phyloP scores from a whole-genome alignment of 75 land plant species.

The Selaginella moellendorffii region DNA sequence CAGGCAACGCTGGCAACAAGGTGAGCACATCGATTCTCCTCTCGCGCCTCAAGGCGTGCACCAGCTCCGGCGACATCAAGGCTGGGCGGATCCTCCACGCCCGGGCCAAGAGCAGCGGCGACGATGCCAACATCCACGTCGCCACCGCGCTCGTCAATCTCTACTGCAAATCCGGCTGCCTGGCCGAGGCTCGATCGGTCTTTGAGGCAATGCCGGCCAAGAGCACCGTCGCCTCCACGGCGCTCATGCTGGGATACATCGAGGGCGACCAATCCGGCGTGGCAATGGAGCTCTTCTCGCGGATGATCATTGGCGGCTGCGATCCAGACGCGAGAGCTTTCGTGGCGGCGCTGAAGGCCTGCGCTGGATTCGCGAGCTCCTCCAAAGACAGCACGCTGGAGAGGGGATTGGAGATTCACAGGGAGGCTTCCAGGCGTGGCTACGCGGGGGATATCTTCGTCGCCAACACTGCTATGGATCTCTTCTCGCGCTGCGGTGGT shows the following conservation, averaged over 20 bases:
- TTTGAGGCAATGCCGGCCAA: constrained; percentile 20
- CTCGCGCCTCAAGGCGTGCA: too few relatives aligned
- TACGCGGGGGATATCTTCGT: constrained; percentile 34
- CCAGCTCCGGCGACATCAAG: constrained; percentile 10
- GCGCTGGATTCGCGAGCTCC: constrained; percentile 31
- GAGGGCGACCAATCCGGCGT: constrained; percentile 17
- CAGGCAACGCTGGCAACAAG: too few relatives aligned
- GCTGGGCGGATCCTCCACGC: constrained; percentile 35
- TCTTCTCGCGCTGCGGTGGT: constrained; percentile 45
- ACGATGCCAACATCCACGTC: constrained; percentile 16
- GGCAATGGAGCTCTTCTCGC: constrained; percentile 28
- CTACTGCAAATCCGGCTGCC: constrained; percentile 39
- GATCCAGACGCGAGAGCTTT: constrained; percentile 41
- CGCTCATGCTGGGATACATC: constrained; percentile 41
- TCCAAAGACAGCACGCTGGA: too few relatives aligned
- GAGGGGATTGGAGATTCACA: constrained; percentile 29
- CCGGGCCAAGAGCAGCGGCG: constrained; percentile 22
- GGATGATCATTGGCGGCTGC: constrained; percentile 26
- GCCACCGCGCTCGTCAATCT: constrained; percentile 32
- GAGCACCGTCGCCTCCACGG: constrained; percentile 40
- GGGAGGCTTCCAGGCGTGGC: constrained; percentile 22
- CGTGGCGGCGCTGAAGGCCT: constrained; percentile 44
- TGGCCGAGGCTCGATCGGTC: constrained; percentile 21
- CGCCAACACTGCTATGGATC: constrained; percentile 39
- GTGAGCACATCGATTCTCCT: too few relatives aligned